Evolutionary conservation across 345 rosid species (phyloP), one percentile per base, ranked within the genome.

Genomic region (Euphorbia tirucalli): DNA sequence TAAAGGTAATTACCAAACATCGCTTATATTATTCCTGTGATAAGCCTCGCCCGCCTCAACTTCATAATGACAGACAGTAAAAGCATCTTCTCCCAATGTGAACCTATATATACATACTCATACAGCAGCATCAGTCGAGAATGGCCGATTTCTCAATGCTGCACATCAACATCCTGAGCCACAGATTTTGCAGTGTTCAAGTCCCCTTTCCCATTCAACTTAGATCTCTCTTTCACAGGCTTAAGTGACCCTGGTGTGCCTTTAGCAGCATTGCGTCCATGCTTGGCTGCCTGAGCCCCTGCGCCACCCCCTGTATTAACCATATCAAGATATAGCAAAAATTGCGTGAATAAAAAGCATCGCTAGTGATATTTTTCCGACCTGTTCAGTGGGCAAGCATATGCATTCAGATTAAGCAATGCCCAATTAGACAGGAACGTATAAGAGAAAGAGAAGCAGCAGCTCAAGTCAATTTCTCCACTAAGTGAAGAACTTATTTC

Each of bases 231-330:
- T 70, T 70, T 83, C 60, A 65, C 21, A 25, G 71, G 41, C 76
- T 79, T 83, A 60, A 79, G 78, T 46, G 83, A 70, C 58, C 79
- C 71, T 0, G 82, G 78, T 9, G 82, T 73, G 48, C 65, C 80
- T 77, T 78, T 85, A 16, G 71, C 74, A 25, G 74, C 78, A 50
- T 76, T 60, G 78, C 83, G 75, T 27, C 67, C 68, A 2, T 74
- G 78, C 80, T 85, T 82, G 46, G 78, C 68, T 16, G 78, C 43
- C 72, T 75, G 83, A 46, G 73, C 67, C 49, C 82, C 82, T 14
- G 73, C 61, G n/a, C 70, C 63, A 43, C 78, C 80, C 10, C 85
- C 88, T 80, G 80, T 64, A 35, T 64, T 41, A 62, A 60, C 66
- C 49, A 71, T 68, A 67, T 49, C 48, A 50, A 35, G 65, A 71